Conservation (phyloP, 139 green algal species). For the Tetradesmus obliquus region DNA sequence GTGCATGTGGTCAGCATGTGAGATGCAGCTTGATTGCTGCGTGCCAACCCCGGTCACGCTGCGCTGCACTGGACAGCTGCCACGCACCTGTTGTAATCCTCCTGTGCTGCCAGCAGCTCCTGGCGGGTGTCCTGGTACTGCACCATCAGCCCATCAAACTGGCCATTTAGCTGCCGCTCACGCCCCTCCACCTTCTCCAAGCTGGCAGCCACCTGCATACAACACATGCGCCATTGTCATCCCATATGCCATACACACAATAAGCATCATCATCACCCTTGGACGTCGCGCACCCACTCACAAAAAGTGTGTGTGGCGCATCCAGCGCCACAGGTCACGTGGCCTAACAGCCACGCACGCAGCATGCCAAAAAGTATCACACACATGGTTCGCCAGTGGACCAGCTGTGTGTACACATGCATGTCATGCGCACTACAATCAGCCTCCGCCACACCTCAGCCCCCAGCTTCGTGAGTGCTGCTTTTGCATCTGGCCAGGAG, state of each 20-base stretch:
- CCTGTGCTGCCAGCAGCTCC: constrained; percentile 62
- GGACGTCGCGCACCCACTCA: no score
- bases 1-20: background rate
- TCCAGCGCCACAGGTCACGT: no score
- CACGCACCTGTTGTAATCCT: constrained; percentile 41
- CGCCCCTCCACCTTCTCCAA: constrained; percentile 80
- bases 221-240: no score
- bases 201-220: constrained; percentile 5
- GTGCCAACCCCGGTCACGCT: background rate
- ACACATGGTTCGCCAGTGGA: no score
- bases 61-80: background rate
- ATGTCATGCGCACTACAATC: background rate
- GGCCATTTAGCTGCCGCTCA: constrained; percentile 78
- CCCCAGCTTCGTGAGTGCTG: constrained; percentile 46
- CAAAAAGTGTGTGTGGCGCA: no score
- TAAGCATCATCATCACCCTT: no score
- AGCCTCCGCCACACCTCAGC: constrained; percentile 52
- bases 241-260: no score
- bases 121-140: constrained; percentile 67
- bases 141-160: constrained; percentile 72
- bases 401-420: background rate
- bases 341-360: no score
- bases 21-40: background rate
- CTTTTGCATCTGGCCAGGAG: constrained; percentile 25
- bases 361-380: no score